These are phyloP conservation scores for Tetrahymena thermophila DNA, from an alignment of 73 alveolate genomes.

Conservation along the genomic window DNA sequence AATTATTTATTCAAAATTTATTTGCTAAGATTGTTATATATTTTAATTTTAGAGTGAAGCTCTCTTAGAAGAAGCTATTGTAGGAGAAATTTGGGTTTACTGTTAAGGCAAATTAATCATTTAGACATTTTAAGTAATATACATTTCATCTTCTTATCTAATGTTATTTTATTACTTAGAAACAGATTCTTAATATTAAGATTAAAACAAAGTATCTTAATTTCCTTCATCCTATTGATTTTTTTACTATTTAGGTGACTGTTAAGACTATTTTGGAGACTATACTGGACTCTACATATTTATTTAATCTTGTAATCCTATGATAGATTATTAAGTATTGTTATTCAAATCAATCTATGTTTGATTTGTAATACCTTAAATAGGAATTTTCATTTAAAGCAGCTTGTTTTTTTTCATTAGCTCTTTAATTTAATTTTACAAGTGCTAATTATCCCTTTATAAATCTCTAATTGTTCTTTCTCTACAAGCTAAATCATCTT, in stretches of 20 bases:
- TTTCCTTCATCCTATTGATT: background rate
- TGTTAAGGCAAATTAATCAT: background rate
- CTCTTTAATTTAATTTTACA: conserved; percentile 21
- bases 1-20: background rate
- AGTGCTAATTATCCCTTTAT: background rate
- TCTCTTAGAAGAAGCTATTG: background rate
- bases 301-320: background rate
- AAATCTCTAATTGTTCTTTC: background rate
- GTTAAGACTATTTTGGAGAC: background rate
- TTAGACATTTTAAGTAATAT: background rate
- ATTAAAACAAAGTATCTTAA: background rate
- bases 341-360: background rate
- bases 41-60: background rate
- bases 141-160: background rate
- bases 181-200: background rate
- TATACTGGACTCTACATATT: background rate
- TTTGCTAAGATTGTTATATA: background rate
- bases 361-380: background rate
- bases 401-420: conserved; percentile 11
- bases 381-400: background rate
- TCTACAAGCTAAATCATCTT: background rate
- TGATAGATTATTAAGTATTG: background rate
- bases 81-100: background rate
- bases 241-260: background rate
- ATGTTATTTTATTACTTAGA: background rate